Base-by-base conservation (phyloP, 805 yeast genomes). In the Lipomyces starkeyi region DNA sequence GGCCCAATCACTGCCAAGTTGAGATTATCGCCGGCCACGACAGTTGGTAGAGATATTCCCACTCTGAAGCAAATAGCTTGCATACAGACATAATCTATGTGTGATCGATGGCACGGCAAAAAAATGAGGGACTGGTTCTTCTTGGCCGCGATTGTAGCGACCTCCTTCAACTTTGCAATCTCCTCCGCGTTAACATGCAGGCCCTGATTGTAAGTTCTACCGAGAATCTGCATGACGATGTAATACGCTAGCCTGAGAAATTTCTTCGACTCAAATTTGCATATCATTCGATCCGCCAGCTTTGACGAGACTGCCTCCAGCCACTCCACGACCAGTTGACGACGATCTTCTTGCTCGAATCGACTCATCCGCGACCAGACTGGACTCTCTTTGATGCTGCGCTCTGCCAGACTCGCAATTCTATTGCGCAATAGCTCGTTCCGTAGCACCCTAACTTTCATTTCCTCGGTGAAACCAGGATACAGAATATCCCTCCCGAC, bases 1-100 rank as follows among this genome's bases (percentile, higher is more conserved):
- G 79, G 77, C 3, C 88, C 88, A 59, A 87, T 80, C 6, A 86
- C 77, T 0, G 88, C 85, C 58, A 87, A 86, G 72, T 87, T 86
- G 73, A 87, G 82, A 74, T 87, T 87, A 61, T 87, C 89, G n/a
- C 90, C 90, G 0, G 90, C 90, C 49, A 87, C 84, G 6, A 87
- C 88, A 4, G 83, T 77, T 0, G 90, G 90, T 11, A 82, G 76
- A 2, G 88, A 80, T 64, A 87, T 75, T 34, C 85, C 86, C 71
- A 86, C 81, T 43, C 89, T 78, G 71, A 85, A 81, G 67, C 86
- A 80, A 40, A 86, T 78, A 63, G 86, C 80, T 72, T 87, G 89
- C 60, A 87, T 73, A 63, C 87, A 83, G 61, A 87, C 85, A 74
- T 87, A 87, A 76, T 87, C 90, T 54, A 86, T 79, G 74, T 87